Evolutionary conservation across 164 flowering plant genomes (phyloP).

Genomic region (Brasenia schreberi): DNA sequence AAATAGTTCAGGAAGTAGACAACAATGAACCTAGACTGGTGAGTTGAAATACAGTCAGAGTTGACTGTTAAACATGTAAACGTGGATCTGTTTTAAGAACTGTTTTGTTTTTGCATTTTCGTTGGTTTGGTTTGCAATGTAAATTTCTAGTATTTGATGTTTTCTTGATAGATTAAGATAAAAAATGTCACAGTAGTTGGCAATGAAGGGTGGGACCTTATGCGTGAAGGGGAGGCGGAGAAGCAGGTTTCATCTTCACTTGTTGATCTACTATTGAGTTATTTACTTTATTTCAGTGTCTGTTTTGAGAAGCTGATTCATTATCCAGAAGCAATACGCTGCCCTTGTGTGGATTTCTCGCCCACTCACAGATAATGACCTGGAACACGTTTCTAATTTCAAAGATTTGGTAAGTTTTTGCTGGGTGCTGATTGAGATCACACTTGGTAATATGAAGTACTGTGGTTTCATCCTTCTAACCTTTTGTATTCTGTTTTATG

Average conservation of each 20-base stretch:
- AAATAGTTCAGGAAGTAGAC: slow-evolving; percentile 52
- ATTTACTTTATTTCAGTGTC: neutral
- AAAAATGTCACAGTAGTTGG: slow-evolving; percentile 60
- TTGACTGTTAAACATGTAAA: neutral
- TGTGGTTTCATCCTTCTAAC: neutral
- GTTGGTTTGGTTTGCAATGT: neutral
- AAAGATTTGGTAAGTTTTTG: slow-evolving; percentile 51
- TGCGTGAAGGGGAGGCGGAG: slow-evolving; percentile 99
- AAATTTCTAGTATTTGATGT: neutral
- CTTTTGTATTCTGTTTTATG: neutral
- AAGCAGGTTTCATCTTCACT: slow-evolving; percentile 50
- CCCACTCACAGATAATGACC: slow-evolving; percentile 53
- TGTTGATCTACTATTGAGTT: neutral
- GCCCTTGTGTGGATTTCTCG: slow-evolving; percentile 97
- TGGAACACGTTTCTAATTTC: slow-evolving; percentile 38
- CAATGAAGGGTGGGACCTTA: slow-evolving; percentile 62
- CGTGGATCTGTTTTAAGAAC: neutral
- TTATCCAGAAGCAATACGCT: slow-evolving; percentile 84
- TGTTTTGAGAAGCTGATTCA: slow-evolving; percentile 1
- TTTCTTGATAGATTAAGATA: slow-evolving; percentile 43
- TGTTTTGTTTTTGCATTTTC: neutral
- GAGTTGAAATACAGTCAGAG: slow-evolving; percentile 14
- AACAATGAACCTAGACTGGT: slow-evolving; percentile 45
- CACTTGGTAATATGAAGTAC: neutral
- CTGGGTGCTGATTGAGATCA: neutral